Evolutionary conservation across 495 filamentous ascomycete species (phyloP).

Genomic region (Penicillium mononematosum): DNA sequence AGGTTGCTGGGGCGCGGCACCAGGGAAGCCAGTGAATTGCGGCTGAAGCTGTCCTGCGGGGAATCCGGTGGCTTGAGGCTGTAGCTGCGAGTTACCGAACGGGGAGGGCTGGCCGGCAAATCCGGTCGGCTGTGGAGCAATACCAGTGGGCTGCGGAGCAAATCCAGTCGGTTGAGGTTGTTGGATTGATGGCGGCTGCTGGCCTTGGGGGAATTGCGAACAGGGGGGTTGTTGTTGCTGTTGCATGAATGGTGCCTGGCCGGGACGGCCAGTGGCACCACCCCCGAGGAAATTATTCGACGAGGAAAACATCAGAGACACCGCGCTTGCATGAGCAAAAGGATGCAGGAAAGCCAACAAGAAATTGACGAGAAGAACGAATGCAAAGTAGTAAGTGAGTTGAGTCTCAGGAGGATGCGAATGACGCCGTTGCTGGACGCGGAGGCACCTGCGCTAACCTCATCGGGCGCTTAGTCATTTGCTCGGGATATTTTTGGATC

Average conservation of each 20-base stretch:
- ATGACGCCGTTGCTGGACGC: conserved; percentile 34
- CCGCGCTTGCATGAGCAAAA: conserved; percentile 32
- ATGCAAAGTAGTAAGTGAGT: conserved; percentile 20
- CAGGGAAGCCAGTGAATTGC: conserved; percentile 57
- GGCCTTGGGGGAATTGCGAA: conserved; percentile 48
- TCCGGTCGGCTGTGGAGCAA: conserved; percentile 53
- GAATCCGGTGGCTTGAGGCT: conserved; percentile 59
- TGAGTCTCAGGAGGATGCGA: conserved; percentile 31
- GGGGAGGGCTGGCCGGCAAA: conserved; percentile 44
- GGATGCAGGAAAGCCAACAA: conserved; percentile 21
- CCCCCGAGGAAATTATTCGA: conserved; percentile 81
- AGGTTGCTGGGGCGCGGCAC: conserved; percentile 43
- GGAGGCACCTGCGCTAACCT: conserved; percentile 27
- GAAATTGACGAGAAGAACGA: conserved; percentile 25
- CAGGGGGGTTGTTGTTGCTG: conserved; percentile 48
- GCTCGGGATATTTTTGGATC: conserved; percentile 10
- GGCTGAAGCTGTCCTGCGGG: conserved; percentile 61
- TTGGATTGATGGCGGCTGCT: conserved; percentile 49
- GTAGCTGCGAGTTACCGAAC: conserved; percentile 39
- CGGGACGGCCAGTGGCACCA: conserved; percentile 70
- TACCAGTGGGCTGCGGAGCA: conserved; percentile 45
- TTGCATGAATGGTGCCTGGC: conserved; percentile 53
- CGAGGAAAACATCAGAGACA: conserved; percentile 75
- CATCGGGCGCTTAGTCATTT: conserved; percentile 25
- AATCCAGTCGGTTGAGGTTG: conserved; percentile 57